A percentile compares a stretch with the other conserved stretches of the same genome.
These are phyloP conservation scores for Ogataea zsoltii DNA, from an alignment of 805 yeast genomes.

Conservation along the genomic window DNA sequence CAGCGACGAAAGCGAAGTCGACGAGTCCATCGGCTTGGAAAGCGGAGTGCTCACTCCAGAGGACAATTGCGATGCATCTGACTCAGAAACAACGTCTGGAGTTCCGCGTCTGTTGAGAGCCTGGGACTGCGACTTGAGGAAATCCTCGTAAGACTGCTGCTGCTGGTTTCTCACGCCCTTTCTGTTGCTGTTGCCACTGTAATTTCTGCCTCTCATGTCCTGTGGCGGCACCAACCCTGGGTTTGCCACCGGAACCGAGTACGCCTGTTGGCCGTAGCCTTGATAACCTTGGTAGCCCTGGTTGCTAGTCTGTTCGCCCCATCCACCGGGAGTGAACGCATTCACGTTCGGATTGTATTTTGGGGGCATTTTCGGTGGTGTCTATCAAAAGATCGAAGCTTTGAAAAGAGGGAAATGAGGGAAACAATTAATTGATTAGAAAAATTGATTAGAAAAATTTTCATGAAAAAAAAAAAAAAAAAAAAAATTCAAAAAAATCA, in stretches of 20 bases:
- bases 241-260: too few species aligned
- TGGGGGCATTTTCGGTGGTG: constrained; percentile 36
- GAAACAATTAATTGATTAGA: constrained; percentile 7
- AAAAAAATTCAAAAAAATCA: background rate
- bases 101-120: constrained; percentile 15
- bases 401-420: background rate
- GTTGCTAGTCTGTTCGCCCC: constrained; percentile 26
- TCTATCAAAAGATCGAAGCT: background rate
- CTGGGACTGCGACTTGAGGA: constrained; percentile 45
- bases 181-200: constrained; percentile 16
- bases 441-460: constrained; percentile 1
- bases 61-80: constrained; percentile 31
- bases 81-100: constrained; percentile 19
- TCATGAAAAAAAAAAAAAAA: background rate
- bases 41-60: constrained; percentile 33
- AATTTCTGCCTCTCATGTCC: constrained; percentile 10
- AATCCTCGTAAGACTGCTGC: constrained; percentile 50
- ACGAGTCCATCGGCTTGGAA: constrained; percentile 38
- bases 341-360: constrained; percentile 40
- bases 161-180: constrained; percentile 15
- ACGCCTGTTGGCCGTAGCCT: constrained; percentile 21
- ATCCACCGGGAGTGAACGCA: constrained; percentile 33
- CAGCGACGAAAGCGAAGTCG: constrained; percentile 68
- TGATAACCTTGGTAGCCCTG: constrained; percentile 36
- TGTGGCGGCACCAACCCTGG: too few species aligned